Evolutionary conservation across 306 rosid species (phyloP).

Genomic region (Corylus avellana): DNA sequence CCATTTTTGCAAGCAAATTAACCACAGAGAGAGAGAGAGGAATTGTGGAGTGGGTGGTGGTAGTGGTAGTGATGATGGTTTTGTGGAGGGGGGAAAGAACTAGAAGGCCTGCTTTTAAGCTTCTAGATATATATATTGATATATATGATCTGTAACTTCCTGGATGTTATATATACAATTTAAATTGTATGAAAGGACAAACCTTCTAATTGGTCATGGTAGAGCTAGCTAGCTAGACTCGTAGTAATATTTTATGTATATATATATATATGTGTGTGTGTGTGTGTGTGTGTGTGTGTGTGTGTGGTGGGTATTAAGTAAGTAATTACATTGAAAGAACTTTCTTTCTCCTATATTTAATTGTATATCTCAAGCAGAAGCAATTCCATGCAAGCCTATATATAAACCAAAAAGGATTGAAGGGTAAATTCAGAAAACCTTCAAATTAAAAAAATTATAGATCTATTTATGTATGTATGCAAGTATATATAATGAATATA

Average conservation of each 20-base stretch:
- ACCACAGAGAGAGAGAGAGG: not conserved
- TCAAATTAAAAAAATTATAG: too few relatives aligned
- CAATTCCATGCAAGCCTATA: too few relatives aligned
- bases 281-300: too few relatives aligned
- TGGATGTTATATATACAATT: conserved; percentile 21
- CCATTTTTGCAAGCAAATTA: conserved; percentile 16
- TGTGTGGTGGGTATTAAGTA: too few relatives aligned
- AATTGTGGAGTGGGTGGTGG: not conserved
- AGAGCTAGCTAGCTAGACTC: not conserved
- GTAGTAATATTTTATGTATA: not conserved
- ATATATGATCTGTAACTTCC: conserved; percentile 33
- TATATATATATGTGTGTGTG: too few relatives aligned
- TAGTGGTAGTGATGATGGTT: not conserved
- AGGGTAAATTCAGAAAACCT: too few relatives aligned
- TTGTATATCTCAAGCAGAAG: too few relatives aligned
- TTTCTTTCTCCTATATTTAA: too few relatives aligned
- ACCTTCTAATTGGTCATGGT: conserved; percentile 17
- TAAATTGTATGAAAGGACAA: conserved; percentile 48
- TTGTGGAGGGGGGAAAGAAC: not conserved
- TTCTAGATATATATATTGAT: conserved; percentile 5
- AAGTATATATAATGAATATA: too few relatives aligned
- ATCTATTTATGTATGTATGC: not conserved
- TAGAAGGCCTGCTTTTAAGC: conserved; percentile 41
- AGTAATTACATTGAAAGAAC: too few relatives aligned
- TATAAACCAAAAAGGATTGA: too few relatives aligned